Evolutionary conservation across 2,329 filamentous ascomycete species (phyloP).

Genomic region (Lasiodiplodia gonubiensis): DNA sequence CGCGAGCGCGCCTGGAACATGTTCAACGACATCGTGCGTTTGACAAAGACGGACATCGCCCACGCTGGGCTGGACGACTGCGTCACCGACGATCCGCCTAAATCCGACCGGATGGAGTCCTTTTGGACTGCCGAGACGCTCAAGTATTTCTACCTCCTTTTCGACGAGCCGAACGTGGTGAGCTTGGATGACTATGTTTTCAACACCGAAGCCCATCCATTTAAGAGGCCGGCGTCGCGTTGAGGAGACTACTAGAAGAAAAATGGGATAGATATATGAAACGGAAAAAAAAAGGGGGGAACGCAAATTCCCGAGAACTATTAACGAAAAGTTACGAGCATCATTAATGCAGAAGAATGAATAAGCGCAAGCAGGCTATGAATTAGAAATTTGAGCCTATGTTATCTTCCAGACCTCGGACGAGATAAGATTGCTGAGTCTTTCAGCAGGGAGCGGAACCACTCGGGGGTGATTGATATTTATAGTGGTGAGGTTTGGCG

Average conservation of each 20-base stretch:
- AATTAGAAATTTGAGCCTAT: no score
- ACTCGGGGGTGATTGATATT: no score
- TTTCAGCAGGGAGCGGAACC: no score
- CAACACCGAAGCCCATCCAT: constrained; percentile 37
- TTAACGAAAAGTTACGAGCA: no score
- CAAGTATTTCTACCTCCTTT: constrained; percentile 57
- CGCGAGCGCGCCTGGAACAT: constrained; percentile 57
- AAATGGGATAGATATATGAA: not conserved
- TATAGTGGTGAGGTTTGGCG: no score
- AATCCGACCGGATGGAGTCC: constrained; percentile 54
- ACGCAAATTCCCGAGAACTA: not conserved
- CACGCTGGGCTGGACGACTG: constrained; percentile 54
- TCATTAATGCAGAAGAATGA: no score
- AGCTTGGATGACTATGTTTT: constrained; percentile 55
- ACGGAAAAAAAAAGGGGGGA: rapidly evolving
- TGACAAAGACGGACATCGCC: constrained; percentile 51
- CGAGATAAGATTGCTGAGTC: no score
- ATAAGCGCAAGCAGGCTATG: no score
- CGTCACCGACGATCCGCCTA: constrained; percentile 42
- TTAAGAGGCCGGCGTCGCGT: not conserved
- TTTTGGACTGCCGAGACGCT: constrained; percentile 58
- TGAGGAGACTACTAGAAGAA: not conserved
- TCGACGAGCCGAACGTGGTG: constrained; percentile 50
- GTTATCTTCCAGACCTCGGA: no score
- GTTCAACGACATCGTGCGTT: constrained; percentile 52